phyloP scores from a whole-genome alignment of 177 flowering plant species.

The Vitis hybrid region DNA sequence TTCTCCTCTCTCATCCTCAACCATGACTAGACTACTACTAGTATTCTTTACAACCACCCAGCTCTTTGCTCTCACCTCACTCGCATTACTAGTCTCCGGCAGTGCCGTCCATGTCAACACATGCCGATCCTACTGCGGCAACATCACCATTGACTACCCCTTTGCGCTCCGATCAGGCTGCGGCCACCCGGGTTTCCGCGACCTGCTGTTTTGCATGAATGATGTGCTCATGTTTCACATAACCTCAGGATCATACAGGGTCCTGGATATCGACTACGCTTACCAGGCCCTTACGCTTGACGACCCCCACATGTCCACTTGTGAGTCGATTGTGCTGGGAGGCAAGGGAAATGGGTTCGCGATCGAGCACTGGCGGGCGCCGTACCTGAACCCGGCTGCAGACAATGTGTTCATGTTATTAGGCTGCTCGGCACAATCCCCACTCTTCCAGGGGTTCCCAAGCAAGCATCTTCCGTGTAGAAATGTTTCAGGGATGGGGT shows the following conservation, averaged over 20 bases:
- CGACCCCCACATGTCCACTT: conserved; percentile 80
- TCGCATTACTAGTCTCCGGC: not conserved
- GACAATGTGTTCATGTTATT: conserved; percentile 83
- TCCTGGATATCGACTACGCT: conserved; percentile 75
- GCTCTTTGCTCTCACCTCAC: not conserved
- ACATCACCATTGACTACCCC: conserved; percentile 81
- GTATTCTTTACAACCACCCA: conserved; percentile 7
- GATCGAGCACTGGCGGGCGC: conserved; percentile 62
- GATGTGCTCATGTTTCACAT: conserved; percentile 89
- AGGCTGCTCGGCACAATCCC: conserved; percentile 70
- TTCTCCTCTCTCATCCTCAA: conserved; percentile 4
- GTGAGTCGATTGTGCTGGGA: conserved; percentile 56
- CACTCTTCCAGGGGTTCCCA: conserved; percentile 88
- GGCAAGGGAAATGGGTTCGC: conserved; percentile 72
- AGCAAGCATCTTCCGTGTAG: conserved; percentile 71
- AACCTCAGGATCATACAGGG: conserved; percentile 85
- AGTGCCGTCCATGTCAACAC: conserved; percentile 12
- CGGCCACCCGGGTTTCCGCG: conserved; percentile 73
- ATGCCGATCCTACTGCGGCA: conserved; percentile 85
- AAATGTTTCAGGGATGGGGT: conserved; percentile 86
- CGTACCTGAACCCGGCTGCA: conserved; percentile 56
- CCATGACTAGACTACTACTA: conserved; percentile 15
- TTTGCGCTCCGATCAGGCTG: conserved; percentile 69
- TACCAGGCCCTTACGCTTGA: conserved; percentile 64
- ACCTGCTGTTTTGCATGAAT: conserved; percentile 79